These are phyloP conservation scores for Neoscytalidium dimidiatum DNA, from an alignment of 2,329 filamentous ascomycete genomes.

Conservation along the genomic window DNA sequence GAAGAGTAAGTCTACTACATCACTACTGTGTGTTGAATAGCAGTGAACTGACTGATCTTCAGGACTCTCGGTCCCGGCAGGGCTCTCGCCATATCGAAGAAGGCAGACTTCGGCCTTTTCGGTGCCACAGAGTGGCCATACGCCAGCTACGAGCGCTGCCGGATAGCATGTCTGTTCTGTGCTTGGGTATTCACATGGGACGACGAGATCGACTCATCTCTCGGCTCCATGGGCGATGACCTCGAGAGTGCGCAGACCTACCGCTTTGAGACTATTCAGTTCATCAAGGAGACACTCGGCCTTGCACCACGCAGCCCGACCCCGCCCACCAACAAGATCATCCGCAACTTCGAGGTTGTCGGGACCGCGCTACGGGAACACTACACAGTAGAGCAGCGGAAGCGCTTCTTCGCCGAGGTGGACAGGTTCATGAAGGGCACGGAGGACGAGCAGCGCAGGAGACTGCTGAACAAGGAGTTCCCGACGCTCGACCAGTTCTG, in stretches of 20 bases:
- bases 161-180: conserved; percentile 5
- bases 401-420: conserved; percentile 1
- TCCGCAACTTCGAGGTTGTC: conserved; percentile 9
- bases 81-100: conserved; percentile 6
- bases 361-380: neutral
- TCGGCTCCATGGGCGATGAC: conserved; percentile 9
- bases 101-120: conserved; percentile 11
- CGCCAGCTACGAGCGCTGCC: conserved; percentile 11
- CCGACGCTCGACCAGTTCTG: conserved; percentile 5
- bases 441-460: conserved; percentile 7
- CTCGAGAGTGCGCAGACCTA: conserved; percentile 9
- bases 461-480: neutral
- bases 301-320: neutral
- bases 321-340: conserved; percentile 2
- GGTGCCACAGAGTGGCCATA: conserved; percentile 7
- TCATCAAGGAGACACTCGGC: conserved; percentile 8
- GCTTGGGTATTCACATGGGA: conserved; percentile 14
- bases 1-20: neutral
- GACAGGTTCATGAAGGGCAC: conserved; percentile 9
- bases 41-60: neutral
- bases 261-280: conserved; percentile 4
- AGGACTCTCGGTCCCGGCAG: neutral
- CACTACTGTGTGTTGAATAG: neutral
- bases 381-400: neutral
- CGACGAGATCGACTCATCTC: conserved; percentile 12